Percentiles rank a stretch among this genome's conserved stretches.
phyloP scores from a whole-genome alignment of 345 rosid genomes.

The Isatis tinctoria region DNA sequence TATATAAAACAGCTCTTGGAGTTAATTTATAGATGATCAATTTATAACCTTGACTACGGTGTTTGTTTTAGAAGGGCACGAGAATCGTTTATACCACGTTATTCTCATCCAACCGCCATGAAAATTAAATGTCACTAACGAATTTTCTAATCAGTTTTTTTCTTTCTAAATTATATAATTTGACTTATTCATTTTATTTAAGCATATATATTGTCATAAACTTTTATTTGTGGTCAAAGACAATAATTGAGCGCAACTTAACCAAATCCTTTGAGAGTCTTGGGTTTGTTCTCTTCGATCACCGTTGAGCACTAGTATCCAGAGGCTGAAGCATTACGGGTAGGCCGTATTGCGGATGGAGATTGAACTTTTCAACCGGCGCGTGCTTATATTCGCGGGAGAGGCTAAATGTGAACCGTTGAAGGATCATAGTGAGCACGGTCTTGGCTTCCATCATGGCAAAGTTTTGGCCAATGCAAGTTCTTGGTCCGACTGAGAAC shows the following conservation, averaged over 20 bases:
- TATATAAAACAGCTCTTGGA: background rate
- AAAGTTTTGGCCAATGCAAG: constrained; percentile 5
- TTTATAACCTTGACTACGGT: background rate
- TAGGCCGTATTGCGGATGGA: background rate
- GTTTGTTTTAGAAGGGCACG: background rate
- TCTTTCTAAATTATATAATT: background rate
- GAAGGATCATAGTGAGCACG: constrained; percentile 4
- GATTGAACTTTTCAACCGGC: background rate
- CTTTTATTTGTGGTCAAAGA: too few relatives aligned
- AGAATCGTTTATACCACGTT: background rate
- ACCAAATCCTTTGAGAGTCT: background rate
- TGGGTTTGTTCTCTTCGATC: background rate
- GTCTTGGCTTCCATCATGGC: background rate
- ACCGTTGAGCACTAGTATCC: background rate
- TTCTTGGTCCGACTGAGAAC: constrained; percentile 1
- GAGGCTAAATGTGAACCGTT: background rate
- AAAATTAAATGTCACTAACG: background rate
- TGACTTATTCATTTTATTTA: background rate
- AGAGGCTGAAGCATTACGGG: constrained; percentile 7
- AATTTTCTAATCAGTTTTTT: background rate
- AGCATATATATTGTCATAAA: background rate
- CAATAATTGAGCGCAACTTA: background rate
- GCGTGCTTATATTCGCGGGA: background rate
- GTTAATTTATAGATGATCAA: background rate
- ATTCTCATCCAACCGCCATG: background rate